A percentile compares a stretch with the other conserved stretches of the same genome.
phyloP scores from a whole-genome alignment of 345 rosid genomes.

The Populus davidiana region DNA sequence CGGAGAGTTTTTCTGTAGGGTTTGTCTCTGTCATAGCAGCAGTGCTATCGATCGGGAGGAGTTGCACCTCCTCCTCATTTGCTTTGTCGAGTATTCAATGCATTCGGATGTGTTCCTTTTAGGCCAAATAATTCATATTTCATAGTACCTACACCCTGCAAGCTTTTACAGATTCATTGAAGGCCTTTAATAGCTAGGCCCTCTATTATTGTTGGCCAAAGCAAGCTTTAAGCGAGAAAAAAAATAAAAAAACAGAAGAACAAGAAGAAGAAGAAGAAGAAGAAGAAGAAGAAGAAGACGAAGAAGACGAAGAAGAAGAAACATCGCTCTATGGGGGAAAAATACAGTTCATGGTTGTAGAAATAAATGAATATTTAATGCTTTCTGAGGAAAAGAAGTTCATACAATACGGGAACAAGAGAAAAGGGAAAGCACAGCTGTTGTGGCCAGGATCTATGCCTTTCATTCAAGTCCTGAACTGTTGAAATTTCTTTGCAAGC shows the following conservation, averaged over 20 bases:
- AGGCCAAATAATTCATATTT: constrained; percentile 37
- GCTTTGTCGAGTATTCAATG: constrained; percentile 44
- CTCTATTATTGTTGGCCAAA: constrained; percentile 20
- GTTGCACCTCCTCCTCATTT: constrained; percentile 21
- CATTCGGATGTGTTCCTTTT: constrained; percentile 20
- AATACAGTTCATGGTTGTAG: neutral
- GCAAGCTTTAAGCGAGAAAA: neutral
- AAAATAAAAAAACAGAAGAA: neutral
- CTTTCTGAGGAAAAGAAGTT: neutral
- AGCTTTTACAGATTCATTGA: constrained; percentile 38
- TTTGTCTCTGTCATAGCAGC: constrained; percentile 18
- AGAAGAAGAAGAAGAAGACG: neutral
- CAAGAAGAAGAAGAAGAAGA: neutral
- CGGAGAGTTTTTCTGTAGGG: constrained; percentile 11
- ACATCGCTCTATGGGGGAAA: neutral
- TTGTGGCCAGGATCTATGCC: constrained; percentile 14
- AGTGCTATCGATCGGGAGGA: constrained; percentile 17
- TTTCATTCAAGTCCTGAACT: constrained; percentile 6
- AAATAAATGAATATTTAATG: neutral
- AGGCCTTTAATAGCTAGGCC: constrained; percentile 39
- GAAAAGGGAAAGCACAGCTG: neutral
- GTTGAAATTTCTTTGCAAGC: constrained; percentile 9
- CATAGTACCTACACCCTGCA: constrained; percentile 38
- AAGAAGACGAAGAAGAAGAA: neutral
- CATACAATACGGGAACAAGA: neutral